Evolutionary conservation across 352 stramenopile species (phyloP).

Genomic region (Pythium dissotocum): DNA sequence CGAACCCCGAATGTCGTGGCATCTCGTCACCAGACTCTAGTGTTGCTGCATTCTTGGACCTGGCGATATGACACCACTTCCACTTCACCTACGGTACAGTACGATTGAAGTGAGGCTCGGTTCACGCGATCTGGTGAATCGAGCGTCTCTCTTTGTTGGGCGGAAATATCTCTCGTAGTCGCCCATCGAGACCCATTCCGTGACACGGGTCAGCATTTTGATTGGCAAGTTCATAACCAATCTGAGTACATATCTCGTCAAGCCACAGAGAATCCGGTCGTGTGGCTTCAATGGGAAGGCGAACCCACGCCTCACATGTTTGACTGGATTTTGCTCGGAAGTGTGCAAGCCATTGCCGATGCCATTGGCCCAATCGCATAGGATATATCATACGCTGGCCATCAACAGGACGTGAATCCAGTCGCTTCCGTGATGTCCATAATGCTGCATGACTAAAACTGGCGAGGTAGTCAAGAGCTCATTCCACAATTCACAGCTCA

Average conservation of each 20-base stretch:
- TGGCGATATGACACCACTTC: no score
- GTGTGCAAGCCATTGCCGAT: background rate
- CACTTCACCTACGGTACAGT: no score
- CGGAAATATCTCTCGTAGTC: background rate
- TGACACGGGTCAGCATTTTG: background rate
- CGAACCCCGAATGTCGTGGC: no score
- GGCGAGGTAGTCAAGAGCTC: background rate
- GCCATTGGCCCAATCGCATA: no score
- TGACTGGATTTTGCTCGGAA: background rate
- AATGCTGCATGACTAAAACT: background rate
- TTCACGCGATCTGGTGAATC: no score
- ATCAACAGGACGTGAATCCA: background rate
- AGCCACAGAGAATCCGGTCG: background rate
- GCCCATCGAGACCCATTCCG: slow-evolving; percentile 2
- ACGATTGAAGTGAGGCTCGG: no score
- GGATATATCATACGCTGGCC: background rate
- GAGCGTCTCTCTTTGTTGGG: background rate
- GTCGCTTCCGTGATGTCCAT: background rate
- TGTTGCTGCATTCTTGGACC: no score
- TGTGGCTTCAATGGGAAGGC: background rate
- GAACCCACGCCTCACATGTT: background rate
- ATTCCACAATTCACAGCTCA: background rate
- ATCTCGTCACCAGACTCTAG: no score
- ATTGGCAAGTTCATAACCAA: background rate
- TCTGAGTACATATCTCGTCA: slow-evolving; percentile 1